These are phyloP conservation scores for Fraxinus cuspidata DNA, from an alignment of 257 asterid species.

Conservation along the genomic window DNA sequence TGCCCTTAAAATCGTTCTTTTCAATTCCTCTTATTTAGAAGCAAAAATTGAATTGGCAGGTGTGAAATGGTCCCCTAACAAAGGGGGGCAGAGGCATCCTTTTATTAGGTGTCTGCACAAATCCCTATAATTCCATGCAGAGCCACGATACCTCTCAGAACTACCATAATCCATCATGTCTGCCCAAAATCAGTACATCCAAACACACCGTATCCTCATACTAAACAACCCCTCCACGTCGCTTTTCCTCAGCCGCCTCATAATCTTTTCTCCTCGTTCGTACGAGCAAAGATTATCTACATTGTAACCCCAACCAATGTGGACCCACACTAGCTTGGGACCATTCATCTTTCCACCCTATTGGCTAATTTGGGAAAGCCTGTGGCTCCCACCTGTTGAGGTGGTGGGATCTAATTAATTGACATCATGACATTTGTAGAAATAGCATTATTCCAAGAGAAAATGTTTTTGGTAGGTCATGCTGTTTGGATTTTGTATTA, in stretches of 20 bases:
- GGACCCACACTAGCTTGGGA: conserved; percentile 26
- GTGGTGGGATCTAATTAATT: conserved; percentile 8
- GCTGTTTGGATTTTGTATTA: conserved; percentile 18
- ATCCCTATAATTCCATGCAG: conserved; percentile 44
- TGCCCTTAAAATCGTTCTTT: too few relatives aligned
- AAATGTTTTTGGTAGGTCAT: conserved; percentile 21
- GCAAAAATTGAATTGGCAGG: too few relatives aligned
- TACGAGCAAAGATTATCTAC: conserved; percentile 33
- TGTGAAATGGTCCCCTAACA: too few relatives aligned
- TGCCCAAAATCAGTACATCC: conserved; percentile 32
- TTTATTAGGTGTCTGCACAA: neutral
- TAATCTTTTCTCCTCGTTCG: conserved; percentile 24
- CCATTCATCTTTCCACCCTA: conserved; percentile 16
- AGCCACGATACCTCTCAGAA: conserved; percentile 22
- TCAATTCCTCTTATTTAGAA: too few relatives aligned
- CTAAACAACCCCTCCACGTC: conserved; percentile 13
- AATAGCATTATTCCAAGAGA: too few relatives aligned
- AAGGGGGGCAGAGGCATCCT: too few relatives aligned
- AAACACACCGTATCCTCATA: conserved; percentile 19
- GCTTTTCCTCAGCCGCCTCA: conserved; percentile 40
- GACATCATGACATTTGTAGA: neutral
- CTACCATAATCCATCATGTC: conserved; percentile 38
- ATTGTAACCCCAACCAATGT: conserved; percentile 18
- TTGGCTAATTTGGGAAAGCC: too few relatives aligned
- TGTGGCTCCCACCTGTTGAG: conserved; percentile 4